Conservation (phyloP, 164 flowering plant genomes). For the Stephania japonica region DNA sequence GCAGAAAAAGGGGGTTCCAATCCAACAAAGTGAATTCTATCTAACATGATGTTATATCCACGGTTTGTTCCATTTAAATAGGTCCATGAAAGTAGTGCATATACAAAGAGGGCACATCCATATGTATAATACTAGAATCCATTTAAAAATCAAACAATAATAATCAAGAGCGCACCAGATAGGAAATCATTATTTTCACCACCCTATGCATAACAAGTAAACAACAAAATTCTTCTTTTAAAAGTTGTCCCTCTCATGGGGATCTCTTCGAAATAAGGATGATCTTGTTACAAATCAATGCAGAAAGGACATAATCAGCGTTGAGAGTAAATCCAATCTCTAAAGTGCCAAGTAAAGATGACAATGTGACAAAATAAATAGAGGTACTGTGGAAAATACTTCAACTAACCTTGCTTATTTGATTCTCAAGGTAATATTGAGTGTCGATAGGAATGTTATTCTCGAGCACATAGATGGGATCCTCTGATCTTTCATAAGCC, state of each 20-base stretch:
- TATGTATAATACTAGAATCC: background rate
- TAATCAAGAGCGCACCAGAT: background rate
- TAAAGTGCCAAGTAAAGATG: background rate
- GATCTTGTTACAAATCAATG: background rate
- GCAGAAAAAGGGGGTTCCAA: background rate
- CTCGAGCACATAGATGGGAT: constrained; percentile 94
- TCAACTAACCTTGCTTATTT: constrained; percentile 74
- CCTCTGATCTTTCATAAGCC: constrained; percentile 98
- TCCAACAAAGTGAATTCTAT: background rate
- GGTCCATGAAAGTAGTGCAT: background rate
- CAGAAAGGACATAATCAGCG: background rate
- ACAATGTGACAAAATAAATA: background rate
- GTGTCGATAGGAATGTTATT: constrained; percentile 95
- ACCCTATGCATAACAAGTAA: background rate
- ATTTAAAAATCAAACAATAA: background rate
- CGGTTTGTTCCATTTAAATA: background rate
- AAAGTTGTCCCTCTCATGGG: background rate
- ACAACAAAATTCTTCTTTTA: background rate
- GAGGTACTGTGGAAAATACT: background rate
- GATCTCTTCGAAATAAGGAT: background rate
- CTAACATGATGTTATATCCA: background rate
- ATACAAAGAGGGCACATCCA: background rate
- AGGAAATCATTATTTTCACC: background rate
- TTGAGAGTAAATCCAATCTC: background rate
- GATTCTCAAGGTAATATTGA: constrained; percentile 90